A percentile compares a stretch with the other conserved stretches of the same genome.
Evolutionary conservation across 2,329 filamentous ascomycete genomes (phyloP).

Genomic region (Cladosporium austrohemisphaericum): DNA sequence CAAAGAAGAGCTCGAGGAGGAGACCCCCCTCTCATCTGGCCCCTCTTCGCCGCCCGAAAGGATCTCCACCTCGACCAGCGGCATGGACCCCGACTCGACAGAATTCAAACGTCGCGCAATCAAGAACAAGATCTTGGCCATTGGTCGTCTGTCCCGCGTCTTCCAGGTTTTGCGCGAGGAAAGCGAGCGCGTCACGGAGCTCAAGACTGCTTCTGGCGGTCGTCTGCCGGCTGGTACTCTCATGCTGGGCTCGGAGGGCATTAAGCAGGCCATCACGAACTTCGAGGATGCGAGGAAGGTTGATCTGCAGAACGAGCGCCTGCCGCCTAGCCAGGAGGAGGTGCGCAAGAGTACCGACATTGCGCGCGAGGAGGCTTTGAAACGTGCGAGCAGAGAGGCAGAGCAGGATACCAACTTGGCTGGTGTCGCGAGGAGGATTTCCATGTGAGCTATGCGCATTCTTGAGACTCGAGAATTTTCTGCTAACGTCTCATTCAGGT

Average conservation of each 20-base stretch:
- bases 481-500: constrained; percentile 4
- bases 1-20: constrained; percentile 92
- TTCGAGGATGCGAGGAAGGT: constrained; percentile 98
- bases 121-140: constrained; percentile 99
- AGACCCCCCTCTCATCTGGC: constrained; percentile 70
- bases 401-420: constrained; percentile 88
- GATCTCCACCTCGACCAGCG: constrained; percentile 30
- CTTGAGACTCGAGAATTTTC: background rate
- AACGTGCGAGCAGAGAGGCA: constrained; percentile 81
- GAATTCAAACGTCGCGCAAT: constrained; percentile 95
- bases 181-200: constrained; percentile 91
- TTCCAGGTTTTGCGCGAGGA: constrained; percentile 98
- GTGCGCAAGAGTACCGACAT: constrained; percentile 78
- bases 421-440: constrained; percentile 82
- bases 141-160: constrained; percentile 90
- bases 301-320: constrained; percentile 90
- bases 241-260: constrained; percentile 96
- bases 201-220: constrained; percentile 94
- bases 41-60: constrained; percentile 70
- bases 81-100: constrained; percentile 73
- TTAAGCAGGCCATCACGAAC: constrained; percentile 95
- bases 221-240: constrained; percentile 90
- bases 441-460: constrained; percentile 69
- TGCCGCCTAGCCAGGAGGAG: constrained; percentile 90
- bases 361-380: constrained; percentile 75